Evolutionary conservation across 805 yeast genomes (phyloP).

Genomic region (Saccharomycopsis selenospora): DNA sequence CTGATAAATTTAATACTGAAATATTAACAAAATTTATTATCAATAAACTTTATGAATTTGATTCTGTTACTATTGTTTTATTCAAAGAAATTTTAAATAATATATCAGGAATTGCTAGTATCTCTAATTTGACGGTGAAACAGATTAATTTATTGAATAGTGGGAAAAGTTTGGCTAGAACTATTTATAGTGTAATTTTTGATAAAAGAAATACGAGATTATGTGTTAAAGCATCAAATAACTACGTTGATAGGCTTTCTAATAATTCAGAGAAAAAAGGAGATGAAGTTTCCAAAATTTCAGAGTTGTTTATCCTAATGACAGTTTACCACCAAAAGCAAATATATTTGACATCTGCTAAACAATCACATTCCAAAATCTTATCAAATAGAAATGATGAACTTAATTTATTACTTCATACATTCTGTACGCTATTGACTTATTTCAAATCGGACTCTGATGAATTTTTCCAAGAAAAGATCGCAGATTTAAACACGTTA

Average conservation of each 20-base stretch:
- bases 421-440: slow-evolving; percentile 51
- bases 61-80: slow-evolving; percentile 53
- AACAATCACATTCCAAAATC: slow-evolving; percentile 54
- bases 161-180: slow-evolving; percentile 47
- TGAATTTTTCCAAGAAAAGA: slow-evolving; percentile 28
- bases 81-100: slow-evolving; percentile 57
- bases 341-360: slow-evolving; percentile 28
- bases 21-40: slow-evolving; percentile 56
- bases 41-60: slow-evolving; percentile 55
- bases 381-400: slow-evolving; percentile 70
- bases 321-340: slow-evolving; percentile 40
- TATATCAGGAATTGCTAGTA: slow-evolving; percentile 75
- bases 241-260: slow-evolving; percentile 36
- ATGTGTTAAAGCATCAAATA: slow-evolving; percentile 34
- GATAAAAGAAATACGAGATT: slow-evolving; percentile 24
- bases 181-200: slow-evolving; percentile 48
- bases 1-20: slow-evolving; percentile 45
- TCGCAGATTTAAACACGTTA: slow-evolving; percentile 38
- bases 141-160: slow-evolving; percentile 64
- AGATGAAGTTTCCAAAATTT: slow-evolving; percentile 11
- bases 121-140: slow-evolving; percentile 54
- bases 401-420: slow-evolving; percentile 54
- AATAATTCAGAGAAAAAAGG: not conserved
- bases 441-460: slow-evolving; percentile 34
- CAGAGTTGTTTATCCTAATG: slow-evolving; percentile 60